Percentiles rank a stretch among this genome's conserved stretches.
These are phyloP conservation scores for Acacia concinna DNA, from an alignment of 331 rosid species.

Conservation along the genomic window DNA sequence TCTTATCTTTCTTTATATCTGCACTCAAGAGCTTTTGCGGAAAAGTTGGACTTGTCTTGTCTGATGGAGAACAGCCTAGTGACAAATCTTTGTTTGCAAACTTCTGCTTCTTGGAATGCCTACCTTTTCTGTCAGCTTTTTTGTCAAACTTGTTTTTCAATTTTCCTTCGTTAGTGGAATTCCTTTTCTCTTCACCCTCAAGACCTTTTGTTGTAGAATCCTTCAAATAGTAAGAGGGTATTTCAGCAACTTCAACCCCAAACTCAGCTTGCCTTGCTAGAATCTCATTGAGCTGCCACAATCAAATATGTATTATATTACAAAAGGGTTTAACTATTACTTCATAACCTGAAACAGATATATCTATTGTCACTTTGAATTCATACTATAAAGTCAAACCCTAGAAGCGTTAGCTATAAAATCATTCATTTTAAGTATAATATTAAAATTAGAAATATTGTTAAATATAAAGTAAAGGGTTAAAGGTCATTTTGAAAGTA, in stretches of 20 bases:
- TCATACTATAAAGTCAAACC: slow-evolving; percentile 4
- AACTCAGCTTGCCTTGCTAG: slow-evolving; percentile 87
- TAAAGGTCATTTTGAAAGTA: too few relatives aligned
- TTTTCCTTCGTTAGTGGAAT: slow-evolving; percentile 38
- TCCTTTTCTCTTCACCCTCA: slow-evolving; percentile 40
- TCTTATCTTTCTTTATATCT: slow-evolving; percentile 71
- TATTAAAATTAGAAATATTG: slow-evolving; percentile 8
- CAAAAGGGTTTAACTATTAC: not conserved
- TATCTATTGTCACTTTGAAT: not conserved
- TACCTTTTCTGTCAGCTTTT: slow-evolving; percentile 42
- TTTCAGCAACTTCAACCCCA: slow-evolving; percentile 93
- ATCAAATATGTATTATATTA: not conserved
- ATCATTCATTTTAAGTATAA: not conserved
- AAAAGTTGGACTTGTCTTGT: slow-evolving; percentile 55
- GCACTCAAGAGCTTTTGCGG: slow-evolving; percentile 75
- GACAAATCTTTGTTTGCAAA: slow-evolving; percentile 35
- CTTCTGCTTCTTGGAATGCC: slow-evolving; percentile 58
- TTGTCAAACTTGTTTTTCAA: slow-evolving; percentile 45
- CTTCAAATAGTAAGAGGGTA: slow-evolving; percentile 68
- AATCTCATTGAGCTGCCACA: slow-evolving; percentile 80
- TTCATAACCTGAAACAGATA: not conserved
- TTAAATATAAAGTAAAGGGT: not conserved
- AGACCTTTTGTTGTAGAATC: slow-evolving; percentile 44
- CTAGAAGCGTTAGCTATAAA: not conserved
- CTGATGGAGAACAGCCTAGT: slow-evolving; percentile 25